These are phyloP conservation scores for Fusarium sp. DNA, from an alignment of 2,329 filamentous ascomycete species.

Conservation along the genomic window DNA sequence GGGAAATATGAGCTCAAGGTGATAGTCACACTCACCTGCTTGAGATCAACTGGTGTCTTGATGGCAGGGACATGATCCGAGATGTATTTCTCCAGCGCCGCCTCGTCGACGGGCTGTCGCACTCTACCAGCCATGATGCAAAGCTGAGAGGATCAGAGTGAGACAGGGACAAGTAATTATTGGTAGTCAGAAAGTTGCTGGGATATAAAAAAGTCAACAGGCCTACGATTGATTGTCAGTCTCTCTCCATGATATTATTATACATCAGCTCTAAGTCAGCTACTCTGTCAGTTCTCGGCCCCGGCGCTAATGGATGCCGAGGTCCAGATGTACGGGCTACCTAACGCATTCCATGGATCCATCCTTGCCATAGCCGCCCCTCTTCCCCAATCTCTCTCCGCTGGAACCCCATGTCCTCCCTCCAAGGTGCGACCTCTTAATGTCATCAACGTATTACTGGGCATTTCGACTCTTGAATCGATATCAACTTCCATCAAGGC, in stretches of 20 bases:
- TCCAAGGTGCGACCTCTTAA: neutral
- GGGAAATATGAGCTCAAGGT: too few relatives aligned
- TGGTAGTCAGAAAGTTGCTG: neutral
- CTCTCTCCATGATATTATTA: slow-evolving; percentile 20
- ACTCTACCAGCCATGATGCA: slow-evolving; percentile 81
- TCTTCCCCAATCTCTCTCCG: slow-evolving; percentile 38
- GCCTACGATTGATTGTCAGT: neutral
- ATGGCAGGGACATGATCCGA: slow-evolving; percentile 82
- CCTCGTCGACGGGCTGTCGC: slow-evolving; percentile 88
- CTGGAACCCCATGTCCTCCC: slow-evolving; percentile 9
- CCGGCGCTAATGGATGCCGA: slow-evolving; percentile 37
- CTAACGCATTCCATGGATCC: neutral
- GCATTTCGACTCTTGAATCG: neutral
- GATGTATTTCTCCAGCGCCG: slow-evolving; percentile 83
- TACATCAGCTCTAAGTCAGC: neutral
- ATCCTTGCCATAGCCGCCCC: slow-evolving; percentile 13
- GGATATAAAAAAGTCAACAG: neutral
- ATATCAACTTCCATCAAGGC: neutral
- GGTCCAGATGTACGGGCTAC: slow-evolving; percentile 34
- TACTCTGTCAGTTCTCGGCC: slow-evolving; percentile 9
- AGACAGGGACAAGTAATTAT: neutral
- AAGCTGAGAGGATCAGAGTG: neutral
- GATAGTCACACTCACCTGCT: slow-evolving; percentile 74
- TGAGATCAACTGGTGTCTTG: slow-evolving; percentile 82
- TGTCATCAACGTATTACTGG: too few relatives aligned